Conservation (phyloP, 2,329 filamentous ascomycete species). For the Colletotrichum paranaense region DNA sequence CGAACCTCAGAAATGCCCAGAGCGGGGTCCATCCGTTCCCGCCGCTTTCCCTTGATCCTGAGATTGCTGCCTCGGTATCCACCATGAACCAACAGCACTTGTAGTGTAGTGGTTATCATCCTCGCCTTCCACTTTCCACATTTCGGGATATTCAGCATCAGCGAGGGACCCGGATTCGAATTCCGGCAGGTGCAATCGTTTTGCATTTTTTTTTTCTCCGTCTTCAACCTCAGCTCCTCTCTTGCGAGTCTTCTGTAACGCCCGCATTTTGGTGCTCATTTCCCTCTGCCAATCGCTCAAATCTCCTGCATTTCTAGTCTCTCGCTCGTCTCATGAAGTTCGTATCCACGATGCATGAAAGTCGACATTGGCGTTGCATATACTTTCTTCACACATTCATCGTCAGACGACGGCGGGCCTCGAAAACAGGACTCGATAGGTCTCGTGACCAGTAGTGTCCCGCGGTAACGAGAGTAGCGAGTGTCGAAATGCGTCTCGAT, state of each 20-base stretch:
- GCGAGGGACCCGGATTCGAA: not conserved
- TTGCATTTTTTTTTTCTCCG: not conserved
- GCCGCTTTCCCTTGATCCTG: not conserved
- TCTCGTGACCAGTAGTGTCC: not conserved
- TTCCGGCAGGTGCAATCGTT: not conserved
- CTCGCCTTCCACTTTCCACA: not conserved
- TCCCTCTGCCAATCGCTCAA: not conserved
- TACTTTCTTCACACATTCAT: not conserved
- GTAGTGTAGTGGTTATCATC: not conserved
- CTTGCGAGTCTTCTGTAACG: too few relatives aligned
- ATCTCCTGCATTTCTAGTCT: not conserved
- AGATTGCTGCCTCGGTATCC: not conserved
- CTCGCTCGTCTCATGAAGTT: not conserved
- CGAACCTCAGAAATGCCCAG: not conserved
- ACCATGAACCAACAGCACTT: not conserved
- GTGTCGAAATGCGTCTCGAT: not conserved
- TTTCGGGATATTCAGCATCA: not conserved
- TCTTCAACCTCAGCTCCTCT: too few relatives aligned
- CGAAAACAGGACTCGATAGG: not conserved
- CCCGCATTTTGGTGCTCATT: too few relatives aligned
- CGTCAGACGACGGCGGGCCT: not conserved
- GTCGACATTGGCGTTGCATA: not conserved
- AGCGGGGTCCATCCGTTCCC: not conserved
- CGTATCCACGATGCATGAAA: not conserved
- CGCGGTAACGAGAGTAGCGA: not conserved